Conservation (phyloP, 305 asterid genomes). For the Nicotiana rustica region DNA sequence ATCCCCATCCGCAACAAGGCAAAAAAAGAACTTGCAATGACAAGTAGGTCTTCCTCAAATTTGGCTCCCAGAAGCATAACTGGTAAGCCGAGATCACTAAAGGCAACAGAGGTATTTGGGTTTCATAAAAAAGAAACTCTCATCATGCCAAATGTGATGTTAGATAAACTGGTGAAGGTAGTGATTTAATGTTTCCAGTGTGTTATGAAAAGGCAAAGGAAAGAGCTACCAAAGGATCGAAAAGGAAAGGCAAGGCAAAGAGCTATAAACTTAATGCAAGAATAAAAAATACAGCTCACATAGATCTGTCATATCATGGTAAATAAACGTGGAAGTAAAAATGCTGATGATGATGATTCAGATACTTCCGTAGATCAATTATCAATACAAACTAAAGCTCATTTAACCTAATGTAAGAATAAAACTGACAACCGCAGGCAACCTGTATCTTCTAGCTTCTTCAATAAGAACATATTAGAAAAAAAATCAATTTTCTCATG, state of each 20-base stretch:
- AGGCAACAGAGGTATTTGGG: neutral
- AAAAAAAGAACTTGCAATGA: neutral
- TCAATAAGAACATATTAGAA: constrained; percentile 9
- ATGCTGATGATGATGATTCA: neutral
- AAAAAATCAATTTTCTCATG: constrained; percentile 1
- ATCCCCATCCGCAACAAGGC: neutral
- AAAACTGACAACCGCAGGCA: constrained; percentile 16
- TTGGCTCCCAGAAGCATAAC: neutral
- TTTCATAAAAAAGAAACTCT: too few species aligned
- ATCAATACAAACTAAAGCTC: constrained; percentile 4
- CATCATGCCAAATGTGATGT: too few species aligned
- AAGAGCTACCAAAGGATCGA: neutral
- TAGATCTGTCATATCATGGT: neutral
- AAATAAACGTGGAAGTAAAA: neutral
- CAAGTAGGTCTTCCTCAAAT: neutral
- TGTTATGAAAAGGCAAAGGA: constrained; percentile 14
- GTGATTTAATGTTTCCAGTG: too few species aligned
- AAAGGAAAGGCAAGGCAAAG: constrained; percentile 18
- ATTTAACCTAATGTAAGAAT: neutral
- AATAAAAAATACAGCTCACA: constrained; percentile 15
- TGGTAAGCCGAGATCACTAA: neutral
- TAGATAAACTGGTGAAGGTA: too few species aligned
- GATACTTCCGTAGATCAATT: constrained; percentile 18
- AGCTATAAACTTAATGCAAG: neutral
- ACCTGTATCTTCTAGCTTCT: constrained; percentile 27